Conservation (phyloP, 768 basidiomycete genomes). For the Collybia sp. region DNA sequence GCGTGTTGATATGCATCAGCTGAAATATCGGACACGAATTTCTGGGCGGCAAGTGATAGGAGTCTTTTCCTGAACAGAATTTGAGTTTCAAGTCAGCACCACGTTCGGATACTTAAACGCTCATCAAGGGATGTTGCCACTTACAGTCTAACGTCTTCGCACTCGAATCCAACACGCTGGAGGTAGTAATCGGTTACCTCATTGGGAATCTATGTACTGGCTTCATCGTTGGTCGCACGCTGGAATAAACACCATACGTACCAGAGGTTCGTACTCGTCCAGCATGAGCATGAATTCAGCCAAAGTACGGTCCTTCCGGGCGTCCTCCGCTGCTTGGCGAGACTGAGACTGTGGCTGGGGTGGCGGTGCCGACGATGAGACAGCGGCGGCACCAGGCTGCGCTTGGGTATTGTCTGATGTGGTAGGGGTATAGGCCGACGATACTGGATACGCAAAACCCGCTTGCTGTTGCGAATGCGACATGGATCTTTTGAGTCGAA, state of each 20-base stretch:
- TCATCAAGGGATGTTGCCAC: slow-evolving; percentile 15
- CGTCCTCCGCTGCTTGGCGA: slow-evolving; percentile 73
- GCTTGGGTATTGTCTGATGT: slow-evolving; percentile 22
- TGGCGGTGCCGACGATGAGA: slow-evolving; percentile 25
- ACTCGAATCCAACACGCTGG: slow-evolving; percentile 93
- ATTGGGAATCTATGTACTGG: slow-evolving; percentile 74
- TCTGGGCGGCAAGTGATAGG: slow-evolving; percentile 92
- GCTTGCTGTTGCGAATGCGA: slow-evolving; percentile 24
- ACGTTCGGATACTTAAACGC: not conserved
- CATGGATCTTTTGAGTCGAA: slow-evolving; percentile 17
- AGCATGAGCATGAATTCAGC: slow-evolving; percentile 95
- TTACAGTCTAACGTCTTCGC: slow-evolving; percentile 88
- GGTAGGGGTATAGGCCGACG: slow-evolving; percentile 18
- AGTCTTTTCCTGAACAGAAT: slow-evolving; percentile 74
- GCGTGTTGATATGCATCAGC: slow-evolving; percentile 98
- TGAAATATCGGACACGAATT: slow-evolving; percentile 96
- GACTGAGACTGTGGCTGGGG: slow-evolving; percentile 32
- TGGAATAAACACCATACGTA: slow-evolving; percentile 27
- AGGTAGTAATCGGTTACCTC: slow-evolving; percentile 98
- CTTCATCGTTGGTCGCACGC: not conserved
- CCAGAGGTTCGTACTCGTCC: slow-evolving; percentile 94
- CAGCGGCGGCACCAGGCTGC: slow-evolving; percentile 14
- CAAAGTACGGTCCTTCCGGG: slow-evolving; percentile 83
- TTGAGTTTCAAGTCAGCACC: not conserved
- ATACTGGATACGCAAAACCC: slow-evolving; percentile 23